These are phyloP conservation scores for Polytolypa hystricis DNA, from an alignment of 2,329 filamentous ascomycete species.

Conservation along the genomic window DNA sequence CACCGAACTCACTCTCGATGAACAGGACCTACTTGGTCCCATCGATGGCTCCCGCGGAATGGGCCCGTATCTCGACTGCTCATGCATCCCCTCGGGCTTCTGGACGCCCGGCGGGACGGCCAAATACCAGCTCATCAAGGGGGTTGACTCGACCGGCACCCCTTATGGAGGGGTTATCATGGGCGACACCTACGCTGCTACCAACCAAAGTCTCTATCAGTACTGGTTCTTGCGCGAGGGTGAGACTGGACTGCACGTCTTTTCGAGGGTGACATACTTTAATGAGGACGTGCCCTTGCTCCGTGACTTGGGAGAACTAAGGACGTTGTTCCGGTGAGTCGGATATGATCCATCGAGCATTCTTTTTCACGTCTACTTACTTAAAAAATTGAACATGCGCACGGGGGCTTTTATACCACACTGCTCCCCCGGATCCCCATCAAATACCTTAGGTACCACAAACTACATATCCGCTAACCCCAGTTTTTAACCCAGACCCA, in stretches of 20 bases:
- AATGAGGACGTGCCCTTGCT: slow-evolving; percentile 47
- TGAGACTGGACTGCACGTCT: slow-evolving; percentile 53
- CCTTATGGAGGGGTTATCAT: slow-evolving; percentile 49
- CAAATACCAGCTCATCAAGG: slow-evolving; percentile 41
- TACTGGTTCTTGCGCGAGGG: slow-evolving; percentile 55
- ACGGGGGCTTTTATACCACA: no score
- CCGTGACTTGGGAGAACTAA: slow-evolving; percentile 49
- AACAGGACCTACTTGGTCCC: slow-evolving; percentile 45
- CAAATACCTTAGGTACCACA: no score
- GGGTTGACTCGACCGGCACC: slow-evolving; percentile 39
- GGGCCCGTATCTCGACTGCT: slow-evolving; percentile 52
- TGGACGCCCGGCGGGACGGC: slow-evolving; percentile 48
- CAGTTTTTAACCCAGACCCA: no score
- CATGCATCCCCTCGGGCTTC: slow-evolving; percentile 48
- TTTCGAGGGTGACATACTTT: slow-evolving; percentile 49
- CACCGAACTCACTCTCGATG: slow-evolving; percentile 34
- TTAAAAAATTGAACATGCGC: no score
- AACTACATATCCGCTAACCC: no score
- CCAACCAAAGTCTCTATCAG: slow-evolving; percentile 50
- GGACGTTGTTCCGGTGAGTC: slow-evolving; percentile 52
- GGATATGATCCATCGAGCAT: no score
- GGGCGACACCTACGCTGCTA: slow-evolving; percentile 47
- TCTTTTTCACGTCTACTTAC: no score
- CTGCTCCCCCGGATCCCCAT: no score
- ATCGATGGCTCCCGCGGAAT: slow-evolving; percentile 30